phyloP scores from a whole-genome alignment of 768 basidiomycete genomes.

The Daedalea quercina region DNA sequence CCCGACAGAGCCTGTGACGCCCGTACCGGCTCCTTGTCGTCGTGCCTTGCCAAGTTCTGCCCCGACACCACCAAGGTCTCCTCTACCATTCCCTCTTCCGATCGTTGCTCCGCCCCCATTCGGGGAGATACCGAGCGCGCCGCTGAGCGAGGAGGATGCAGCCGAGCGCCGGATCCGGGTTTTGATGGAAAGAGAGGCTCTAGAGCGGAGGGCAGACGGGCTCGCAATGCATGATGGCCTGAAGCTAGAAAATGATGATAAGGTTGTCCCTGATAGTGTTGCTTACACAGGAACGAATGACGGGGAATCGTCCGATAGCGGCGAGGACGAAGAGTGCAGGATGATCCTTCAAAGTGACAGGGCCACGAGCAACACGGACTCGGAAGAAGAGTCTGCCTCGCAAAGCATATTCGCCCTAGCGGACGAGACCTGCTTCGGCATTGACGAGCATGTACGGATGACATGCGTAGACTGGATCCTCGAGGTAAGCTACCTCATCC shows the following conservation, averaged over 20 bases:
- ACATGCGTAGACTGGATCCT: slow-evolving; percentile 40
- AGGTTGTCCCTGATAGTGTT: slow-evolving; percentile 5
- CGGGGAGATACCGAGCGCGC: slow-evolving; percentile 24
- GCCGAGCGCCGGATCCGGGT: slow-evolving; percentile 38
- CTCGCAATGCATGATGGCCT: slow-evolving; percentile 10
- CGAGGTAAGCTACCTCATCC: slow-evolving; percentile 24
- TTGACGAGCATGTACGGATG: slow-evolving; percentile 29
- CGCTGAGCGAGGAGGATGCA: slow-evolving; percentile 31
- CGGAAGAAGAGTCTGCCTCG: neutral
- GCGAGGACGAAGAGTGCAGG: slow-evolving; percentile 11
- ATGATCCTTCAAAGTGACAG: slow-evolving; percentile 9
- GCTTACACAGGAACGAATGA: neutral
- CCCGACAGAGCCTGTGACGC: slow-evolving; percentile 14
- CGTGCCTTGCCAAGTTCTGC: neutral
- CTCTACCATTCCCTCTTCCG: slow-evolving; percentile 27
- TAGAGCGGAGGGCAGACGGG: slow-evolving; percentile 31
- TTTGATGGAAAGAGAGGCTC: slow-evolving; percentile 36
- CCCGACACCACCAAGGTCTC: neutral
- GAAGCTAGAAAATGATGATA: neutral
- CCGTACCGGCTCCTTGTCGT: neutral
- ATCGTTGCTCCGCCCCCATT: slow-evolving; percentile 48
- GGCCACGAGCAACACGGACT: neutral
- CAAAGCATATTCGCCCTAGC: neutral
- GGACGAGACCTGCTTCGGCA: slow-evolving; percentile 14
- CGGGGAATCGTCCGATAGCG: neutral